Base-by-base conservation (phyloP, 768 basidiomycete species). In the Mycena vulgaris region DNA sequence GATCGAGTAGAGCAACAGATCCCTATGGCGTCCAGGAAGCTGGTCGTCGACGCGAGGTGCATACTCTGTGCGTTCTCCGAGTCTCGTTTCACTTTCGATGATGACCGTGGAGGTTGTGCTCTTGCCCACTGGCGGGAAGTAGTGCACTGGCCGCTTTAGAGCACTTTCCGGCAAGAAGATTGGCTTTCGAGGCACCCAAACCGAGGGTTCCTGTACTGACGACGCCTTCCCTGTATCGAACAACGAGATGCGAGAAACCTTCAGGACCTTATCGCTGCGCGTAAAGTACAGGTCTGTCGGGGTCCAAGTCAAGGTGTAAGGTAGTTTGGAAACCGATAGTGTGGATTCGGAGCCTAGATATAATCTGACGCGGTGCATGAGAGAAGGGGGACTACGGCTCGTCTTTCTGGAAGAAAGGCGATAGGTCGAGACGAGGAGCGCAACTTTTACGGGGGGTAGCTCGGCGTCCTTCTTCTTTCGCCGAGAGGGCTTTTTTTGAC, bases 261-360 rank as follows among this genome's bases (percentile, higher is more conserved):
- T 47, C 21, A 80, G 71, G 10, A 53, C 52, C 3, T 53, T 55
- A n/a, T 47, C 57, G 57, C 74, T 74, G 16, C 66, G 45, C 2
- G 78, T 77, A 25, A 79, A n/a, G 64, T 76, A 79, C 11, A 79
- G 68, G 13, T 79, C 40, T 9, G 68, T 51, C 13, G 70, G 47
- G 3, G 72, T 76, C 79, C 79, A 80, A 2, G 76, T 80, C 30
- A 80, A 40, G 30, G 68, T 77, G 69, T 40, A 78, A 1, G 79
- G 78, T 11, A 78, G 68, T 28, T 72, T 59, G 19, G 77, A 72
- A n/a, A 75, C 73, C 16, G 63, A 40, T 5, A 79, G 17, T 9
- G 52, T 37, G 2, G 40, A 31, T 30, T 37, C 28, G 31, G 57
- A 28, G 19, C 74, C 75, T 16, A 78, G 61, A 37, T 63, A 40